A percentile compares a stretch with the other conserved stretches of the same genome.
Evolutionary conservation across 441 rosid genomes (phyloP).

Genomic region (Pelargonium citronellum): DNA sequence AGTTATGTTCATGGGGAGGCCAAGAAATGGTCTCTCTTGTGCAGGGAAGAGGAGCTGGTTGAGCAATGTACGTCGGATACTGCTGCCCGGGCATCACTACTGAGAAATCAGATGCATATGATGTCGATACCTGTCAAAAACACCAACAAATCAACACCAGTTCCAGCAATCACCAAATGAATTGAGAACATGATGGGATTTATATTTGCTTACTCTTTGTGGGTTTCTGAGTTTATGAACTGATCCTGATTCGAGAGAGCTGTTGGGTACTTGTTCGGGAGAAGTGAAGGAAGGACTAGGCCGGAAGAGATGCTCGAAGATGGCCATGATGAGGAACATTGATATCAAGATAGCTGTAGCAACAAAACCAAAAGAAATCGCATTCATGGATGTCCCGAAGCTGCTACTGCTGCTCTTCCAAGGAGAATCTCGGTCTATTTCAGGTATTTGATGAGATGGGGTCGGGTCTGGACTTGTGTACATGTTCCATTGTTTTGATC

Average conservation of each 20-base stretch:
- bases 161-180: too few relatives aligned
- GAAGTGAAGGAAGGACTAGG: constrained; percentile 53
- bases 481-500: constrained; percentile 55
- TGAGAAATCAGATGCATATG: constrained; percentile 54
- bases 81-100: constrained; percentile 89
- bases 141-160: not conserved
- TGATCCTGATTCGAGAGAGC: constrained; percentile 26
- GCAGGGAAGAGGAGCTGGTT: constrained; percentile 81
- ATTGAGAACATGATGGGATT: not conserved
- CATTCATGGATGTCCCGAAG: constrained; percentile 53
- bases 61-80: constrained; percentile 71
- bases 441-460: constrained; percentile 32
- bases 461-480: constrained; percentile 33
- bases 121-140: constrained; percentile 40
- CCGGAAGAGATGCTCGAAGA: constrained; percentile 61
- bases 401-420: constrained; percentile 35
- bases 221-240: constrained; percentile 33
- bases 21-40: constrained; percentile 59
- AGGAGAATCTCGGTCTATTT: constrained; percentile 42
- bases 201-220: constrained; percentile 35
- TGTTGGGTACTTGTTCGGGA: constrained; percentile 32
- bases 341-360: constrained; percentile 66
- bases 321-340: constrained; percentile 65
- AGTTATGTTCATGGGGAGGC: constrained; percentile 51
- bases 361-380: constrained; percentile 64